Evolutionary conservation across 2,329 filamentous ascomycete genomes (phyloP).

Genomic region (Penicillium expansum): DNA sequence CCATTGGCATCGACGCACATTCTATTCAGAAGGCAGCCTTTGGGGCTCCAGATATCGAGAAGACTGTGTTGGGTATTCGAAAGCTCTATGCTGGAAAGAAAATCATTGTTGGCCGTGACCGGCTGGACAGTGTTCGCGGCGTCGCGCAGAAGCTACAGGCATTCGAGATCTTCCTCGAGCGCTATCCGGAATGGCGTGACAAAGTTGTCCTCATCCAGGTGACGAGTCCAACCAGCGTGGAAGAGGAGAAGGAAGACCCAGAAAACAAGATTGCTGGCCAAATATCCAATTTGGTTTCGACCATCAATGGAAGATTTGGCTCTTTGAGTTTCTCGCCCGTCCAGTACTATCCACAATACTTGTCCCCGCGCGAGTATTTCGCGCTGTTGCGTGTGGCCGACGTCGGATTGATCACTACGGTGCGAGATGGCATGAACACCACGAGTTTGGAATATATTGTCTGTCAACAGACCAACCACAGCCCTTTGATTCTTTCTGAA

Average conservation of each 20-base stretch:
- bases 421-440: conserved; percentile 97
- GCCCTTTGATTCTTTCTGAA: conserved; percentile 89
- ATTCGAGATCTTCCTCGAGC: conserved; percentile 86
- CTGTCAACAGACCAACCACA: conserved; percentile 81
- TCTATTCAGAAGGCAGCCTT: conserved; percentile 75
- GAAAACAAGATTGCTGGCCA: conserved; percentile 81
- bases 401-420: conserved; percentile 90
- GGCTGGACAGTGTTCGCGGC: conserved; percentile 87
- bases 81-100: conserved; percentile 84
- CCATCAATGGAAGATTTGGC: conserved; percentile 88
- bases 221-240: conserved; percentile 79
- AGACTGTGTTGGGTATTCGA: conserved; percentile 69
- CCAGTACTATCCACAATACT: conserved; percentile 91
- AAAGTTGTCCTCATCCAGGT: conserved; percentile 94
- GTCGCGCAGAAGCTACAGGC: conserved; percentile 95
- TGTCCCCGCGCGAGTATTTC: conserved; percentile 88
- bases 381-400: conserved; percentile 87
- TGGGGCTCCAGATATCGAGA: conserved; percentile 65
- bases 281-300: conserved; percentile 84
- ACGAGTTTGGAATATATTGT: conserved; percentile 93
- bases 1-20: conserved; percentile 88
- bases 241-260: conserved; percentile 72
- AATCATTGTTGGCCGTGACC: conserved; percentile 90
- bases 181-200: conserved; percentile 87
- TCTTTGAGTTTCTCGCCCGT: conserved; percentile 86